A percentile compares a stretch with the other conserved stretches of the same genome.
Conservation (phyloP, 371 early-diverging fungal species). For the Batrachochytrium dendrobatidis region DNA sequence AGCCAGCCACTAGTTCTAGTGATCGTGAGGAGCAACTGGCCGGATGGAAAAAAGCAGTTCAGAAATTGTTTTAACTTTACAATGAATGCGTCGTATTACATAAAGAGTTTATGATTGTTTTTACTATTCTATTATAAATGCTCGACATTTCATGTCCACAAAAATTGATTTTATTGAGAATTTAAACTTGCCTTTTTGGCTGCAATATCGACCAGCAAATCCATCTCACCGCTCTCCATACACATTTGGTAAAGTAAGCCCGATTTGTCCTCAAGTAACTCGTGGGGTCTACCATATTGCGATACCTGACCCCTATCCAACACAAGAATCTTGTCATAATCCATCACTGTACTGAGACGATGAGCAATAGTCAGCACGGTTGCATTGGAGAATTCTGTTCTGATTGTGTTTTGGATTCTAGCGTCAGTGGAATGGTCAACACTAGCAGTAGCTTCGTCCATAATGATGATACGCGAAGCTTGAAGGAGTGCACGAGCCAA, state of each 20-base stretch:
- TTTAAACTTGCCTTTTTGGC: slow-evolving; percentile 2
- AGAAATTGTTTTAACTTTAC: too few relatives aligned
- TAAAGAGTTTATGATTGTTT: too few relatives aligned
- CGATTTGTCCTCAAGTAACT: slow-evolving; percentile 6
- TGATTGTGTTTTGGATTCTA: slow-evolving; percentile 58
- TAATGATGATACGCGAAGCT: slow-evolving; percentile 32
- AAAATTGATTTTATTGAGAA: too few relatives aligned
- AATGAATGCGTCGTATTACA: too few relatives aligned
- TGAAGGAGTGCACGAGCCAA: slow-evolving; percentile 42
- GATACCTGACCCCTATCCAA: slow-evolving; percentile 62
- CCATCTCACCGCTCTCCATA: slow-evolving; percentile 27
- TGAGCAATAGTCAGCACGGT: slow-evolving; percentile 57
- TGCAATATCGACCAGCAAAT: slow-evolving; percentile 16
- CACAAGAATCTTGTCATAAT: slow-evolving; percentile 77
- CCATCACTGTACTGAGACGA: slow-evolving; percentile 70
- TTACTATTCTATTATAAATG: too few relatives aligned
- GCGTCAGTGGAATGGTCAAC: slow-evolving; percentile 65
- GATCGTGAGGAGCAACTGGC: slow-evolving; percentile 57
- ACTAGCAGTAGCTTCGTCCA: slow-evolving; percentile 51
- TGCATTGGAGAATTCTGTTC: slow-evolving; percentile 49
- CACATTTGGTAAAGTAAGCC: slow-evolving; percentile 24
- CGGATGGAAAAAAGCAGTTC: slow-evolving; percentile 83
- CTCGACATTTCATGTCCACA: too few relatives aligned
- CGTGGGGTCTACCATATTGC: slow-evolving; percentile 48
- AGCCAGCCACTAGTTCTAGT: slow-evolving; percentile 22